phyloP scores from a whole-genome alignment of 768 basidiomycete genomes.

The Grammothele lineata region DNA sequence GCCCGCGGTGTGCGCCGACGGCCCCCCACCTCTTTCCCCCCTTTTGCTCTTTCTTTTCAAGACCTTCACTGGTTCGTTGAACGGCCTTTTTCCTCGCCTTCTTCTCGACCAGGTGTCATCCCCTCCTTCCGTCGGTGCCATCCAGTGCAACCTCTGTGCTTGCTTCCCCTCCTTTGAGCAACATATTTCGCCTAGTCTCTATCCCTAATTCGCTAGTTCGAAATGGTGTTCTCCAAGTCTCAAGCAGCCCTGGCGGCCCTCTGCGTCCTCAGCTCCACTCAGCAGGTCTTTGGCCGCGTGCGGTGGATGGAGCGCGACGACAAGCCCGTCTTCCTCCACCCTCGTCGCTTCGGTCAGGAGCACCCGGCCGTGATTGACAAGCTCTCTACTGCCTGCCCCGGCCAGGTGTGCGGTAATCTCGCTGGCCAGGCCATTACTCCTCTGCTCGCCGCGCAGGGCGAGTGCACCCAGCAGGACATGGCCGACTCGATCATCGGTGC shows the following conservation, averaged over 20 bases:
- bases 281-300: conserved; percentile 29
- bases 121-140: conserved; percentile 19
- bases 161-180: conserved; percentile 18
- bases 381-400: conserved; percentile 42
- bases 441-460: conserved; percentile 46
- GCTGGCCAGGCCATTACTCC: conserved; percentile 47
- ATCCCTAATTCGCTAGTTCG: conserved; percentile 11
- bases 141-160: conserved; percentile 20
- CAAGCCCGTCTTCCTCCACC: conserved; percentile 42
- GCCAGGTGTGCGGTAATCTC: conserved; percentile 44
- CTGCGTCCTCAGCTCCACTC: conserved; percentile 19
- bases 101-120: conserved; percentile 45
- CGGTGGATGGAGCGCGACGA: conserved; percentile 46
- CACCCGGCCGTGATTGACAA: conserved; percentile 44
- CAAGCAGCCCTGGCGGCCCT: conserved; percentile 13
- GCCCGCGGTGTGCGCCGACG: neutral
- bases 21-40: conserved; percentile 6
- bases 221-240: conserved; percentile 22
- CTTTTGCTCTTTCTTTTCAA: conserved; percentile 16
- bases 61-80: conserved; percentile 38
- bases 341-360: conserved; percentile 51
- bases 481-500: conserved; percentile 54
- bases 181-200: conserved; percentile 6
- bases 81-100: conserved; percentile 35
- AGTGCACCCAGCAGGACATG: conserved; percentile 55